These are phyloP conservation scores for Citrullus amarus DNA, from an alignment of 306 rosid genomes.

Conservation along the genomic window DNA sequence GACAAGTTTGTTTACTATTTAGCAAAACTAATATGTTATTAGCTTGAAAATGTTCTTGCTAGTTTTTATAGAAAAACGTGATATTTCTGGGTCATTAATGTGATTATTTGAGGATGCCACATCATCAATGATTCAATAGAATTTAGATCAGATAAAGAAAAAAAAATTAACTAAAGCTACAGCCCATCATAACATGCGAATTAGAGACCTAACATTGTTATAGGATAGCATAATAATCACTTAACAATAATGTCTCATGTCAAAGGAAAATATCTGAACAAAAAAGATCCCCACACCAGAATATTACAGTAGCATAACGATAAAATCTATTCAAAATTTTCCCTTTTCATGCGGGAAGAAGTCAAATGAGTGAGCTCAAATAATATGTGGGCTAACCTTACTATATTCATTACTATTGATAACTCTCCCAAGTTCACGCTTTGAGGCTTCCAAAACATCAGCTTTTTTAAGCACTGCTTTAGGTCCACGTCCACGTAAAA, in stretches of 20 bases:
- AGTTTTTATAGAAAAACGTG: background rate
- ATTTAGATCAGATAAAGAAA: background rate
- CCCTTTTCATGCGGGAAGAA: background rate
- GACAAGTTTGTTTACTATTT: background rate
- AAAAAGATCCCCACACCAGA: background rate
- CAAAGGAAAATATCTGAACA: background rate
- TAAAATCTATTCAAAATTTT: background rate
- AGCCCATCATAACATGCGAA: background rate
- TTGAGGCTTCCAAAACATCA: slow-evolving; percentile 60
- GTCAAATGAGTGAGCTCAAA: background rate
- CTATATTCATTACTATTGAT: slow-evolving; percentile 44
- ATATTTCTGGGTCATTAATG: background rate
- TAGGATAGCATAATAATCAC: background rate
- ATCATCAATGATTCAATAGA: background rate
- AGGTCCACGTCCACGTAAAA: slow-evolving; percentile 53
- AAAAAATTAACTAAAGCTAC: background rate
- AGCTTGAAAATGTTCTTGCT: background rate
- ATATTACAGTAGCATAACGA: background rate
- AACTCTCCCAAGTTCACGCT: slow-evolving; percentile 44
- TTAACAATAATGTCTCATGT: no score
- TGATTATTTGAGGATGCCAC: background rate
- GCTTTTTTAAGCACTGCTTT: slow-evolving; percentile 52
- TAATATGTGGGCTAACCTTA: slow-evolving; percentile 41
- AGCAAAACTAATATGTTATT: background rate
- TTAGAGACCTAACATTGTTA: background rate